Evolutionary conservation across 2,329 filamentous ascomycete genomes (phyloP).

Genomic region (Cercospora nicotianae): DNA sequence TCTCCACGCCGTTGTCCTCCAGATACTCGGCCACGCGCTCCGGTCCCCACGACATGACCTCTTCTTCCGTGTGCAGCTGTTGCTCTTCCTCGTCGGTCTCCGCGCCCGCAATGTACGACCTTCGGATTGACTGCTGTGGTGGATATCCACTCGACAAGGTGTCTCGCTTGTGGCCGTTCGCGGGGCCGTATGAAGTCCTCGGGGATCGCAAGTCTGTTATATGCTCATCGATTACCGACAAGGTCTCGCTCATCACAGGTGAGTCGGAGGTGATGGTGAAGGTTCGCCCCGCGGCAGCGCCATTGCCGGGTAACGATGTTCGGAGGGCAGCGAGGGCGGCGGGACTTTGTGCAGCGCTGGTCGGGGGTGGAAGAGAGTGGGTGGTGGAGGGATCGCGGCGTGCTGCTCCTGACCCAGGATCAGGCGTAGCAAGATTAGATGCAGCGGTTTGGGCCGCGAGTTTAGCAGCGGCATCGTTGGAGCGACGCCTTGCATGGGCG

Average conservation of each 20-base stretch:
- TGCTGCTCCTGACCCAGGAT: slow-evolving; percentile 10
- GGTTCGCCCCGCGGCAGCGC: slow-evolving; percentile 14
- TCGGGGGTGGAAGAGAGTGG: slow-evolving; percentile 18
- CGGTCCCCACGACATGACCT: slow-evolving; percentile 78
- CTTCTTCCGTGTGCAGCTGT: slow-evolving; percentile 63
- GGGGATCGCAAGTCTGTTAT: slow-evolving; percentile 79
- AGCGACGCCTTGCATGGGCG: slow-evolving; percentile 17
- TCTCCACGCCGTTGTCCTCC: slow-evolving; percentile 80
- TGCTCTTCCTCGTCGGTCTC: slow-evolving; percentile 94
- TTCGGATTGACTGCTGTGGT: slow-evolving; percentile 65
- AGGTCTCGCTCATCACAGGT: slow-evolving; percentile 89
- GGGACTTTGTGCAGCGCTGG: slow-evolving; percentile 17
- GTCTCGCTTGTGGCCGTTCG: slow-evolving; percentile 40
- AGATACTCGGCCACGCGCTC: slow-evolving; percentile 86
- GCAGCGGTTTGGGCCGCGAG: slow-evolving; percentile 24
- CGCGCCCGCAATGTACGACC: slow-evolving; percentile 90
- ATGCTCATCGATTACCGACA: slow-evolving; percentile 96
- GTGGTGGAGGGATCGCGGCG: slow-evolving; percentile 11
- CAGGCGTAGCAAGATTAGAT: slow-evolving; percentile 19
- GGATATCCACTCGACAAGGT: slow-evolving; percentile 79
- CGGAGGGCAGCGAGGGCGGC: slow-evolving; percentile 26
- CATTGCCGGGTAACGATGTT: slow-evolving; percentile 25
- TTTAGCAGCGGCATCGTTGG: slow-evolving; percentile 20
- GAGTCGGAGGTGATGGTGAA: slow-evolving; percentile 34
- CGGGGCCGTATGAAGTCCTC: slow-evolving; percentile 44